Base-by-base conservation (phyloP, 1,284 basidiomycete species). In the Cutaneotrichosporon spelunceum region DNA sequence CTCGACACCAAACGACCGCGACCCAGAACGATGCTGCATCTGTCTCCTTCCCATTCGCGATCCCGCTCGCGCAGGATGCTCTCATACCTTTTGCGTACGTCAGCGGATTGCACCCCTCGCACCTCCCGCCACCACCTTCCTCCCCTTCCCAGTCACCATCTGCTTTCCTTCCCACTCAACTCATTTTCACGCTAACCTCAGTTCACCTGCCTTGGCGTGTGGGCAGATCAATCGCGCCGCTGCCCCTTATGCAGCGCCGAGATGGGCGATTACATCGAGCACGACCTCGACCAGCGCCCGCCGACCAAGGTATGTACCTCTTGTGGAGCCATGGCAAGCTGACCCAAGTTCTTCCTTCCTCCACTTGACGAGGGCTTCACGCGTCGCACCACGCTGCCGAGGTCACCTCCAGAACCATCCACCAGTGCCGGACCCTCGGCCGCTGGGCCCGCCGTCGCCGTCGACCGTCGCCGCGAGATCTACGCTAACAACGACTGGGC, bases 191-290 rank as follows among this genome's bases (percentile, higher is more conserved):
- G n/a, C 57, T 66, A 45, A 49, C 29, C 16, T 9, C 64, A 79
- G 91, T 93, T 93, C 68, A 88, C 89, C 62, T 94, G 91, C 74
- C 83, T 93, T 19, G 80, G 88, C 49, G 80, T 91, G 1, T 93
- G 91, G 91, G 84, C 88, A 36, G 88, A 90, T 86, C 74, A 78
- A 82, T 80, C 64, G 6, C 65, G 75, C 52, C 61, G 76, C 59
- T 95, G 91, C 72, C 91, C 91, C 0, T 81, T 95, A 1, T 95
- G 91, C 76, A 84, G 88, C 0, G 85, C 87, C 59, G 76, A 83
- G 34, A 86, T 91, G 66, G 88, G 86, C 16, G 83, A 86, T 24
- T 88, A 91, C 73, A 79, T 95, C 50, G 88, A 93, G 53, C 91
- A 94, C 75, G 84, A 85, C 64, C 70, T 80, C 4, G 70, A 75